A percentile compares a stretch with the other conserved stretches of the same genome.
Conservation (phyloP, 352 stramenopile species). For the Pythium rishiriense region DNA sequence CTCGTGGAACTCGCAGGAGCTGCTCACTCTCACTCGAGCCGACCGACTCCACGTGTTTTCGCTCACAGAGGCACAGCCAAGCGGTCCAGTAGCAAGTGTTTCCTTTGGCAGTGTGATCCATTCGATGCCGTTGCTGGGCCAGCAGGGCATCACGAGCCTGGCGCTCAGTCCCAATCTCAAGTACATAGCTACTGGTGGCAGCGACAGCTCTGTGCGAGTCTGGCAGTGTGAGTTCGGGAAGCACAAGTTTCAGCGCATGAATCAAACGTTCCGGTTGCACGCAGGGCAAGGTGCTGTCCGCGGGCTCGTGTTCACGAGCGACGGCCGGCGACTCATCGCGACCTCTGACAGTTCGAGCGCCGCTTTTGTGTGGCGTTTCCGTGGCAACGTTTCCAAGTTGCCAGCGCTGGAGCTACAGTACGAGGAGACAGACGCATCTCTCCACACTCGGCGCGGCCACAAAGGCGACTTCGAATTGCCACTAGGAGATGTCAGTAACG, state of each 20-base stretch:
- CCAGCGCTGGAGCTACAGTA: conserved; percentile 8
- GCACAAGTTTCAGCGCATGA: conserved; percentile 47
- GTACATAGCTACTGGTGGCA: conserved; percentile 61
- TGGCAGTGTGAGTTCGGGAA: conserved; percentile 59
- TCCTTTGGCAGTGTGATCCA: conserved; percentile 37
- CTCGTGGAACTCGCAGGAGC: conserved; percentile 44
- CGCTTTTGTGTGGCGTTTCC: conserved; percentile 64
- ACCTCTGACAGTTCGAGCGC: conserved; percentile 41
- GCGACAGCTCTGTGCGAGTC: conserved; percentile 57
- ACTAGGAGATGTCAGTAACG: conserved; percentile 16
- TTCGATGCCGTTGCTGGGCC: conserved; percentile 52
- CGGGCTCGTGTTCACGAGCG: conserved; percentile 41
- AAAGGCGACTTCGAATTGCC: conserved; percentile 11
- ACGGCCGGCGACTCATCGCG: conserved; percentile 42
- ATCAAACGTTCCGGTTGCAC: conserved; percentile 53
- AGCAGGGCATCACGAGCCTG: conserved; percentile 51
- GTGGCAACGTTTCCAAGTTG: conserved; percentile 36
- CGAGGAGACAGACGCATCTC: background rate
- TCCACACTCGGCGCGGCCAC: background rate
- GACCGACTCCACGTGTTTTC: conserved; percentile 66
- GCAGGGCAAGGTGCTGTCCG: conserved; percentile 41
- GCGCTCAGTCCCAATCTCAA: conserved; percentile 56
- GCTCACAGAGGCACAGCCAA: conserved; percentile 18
- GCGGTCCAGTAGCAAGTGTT: background rate
- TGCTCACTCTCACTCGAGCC: conserved; percentile 47